Evolutionary conservation across 352 stramenopile genomes (phyloP).

Genomic region (Pythium catenulatum): DNA sequence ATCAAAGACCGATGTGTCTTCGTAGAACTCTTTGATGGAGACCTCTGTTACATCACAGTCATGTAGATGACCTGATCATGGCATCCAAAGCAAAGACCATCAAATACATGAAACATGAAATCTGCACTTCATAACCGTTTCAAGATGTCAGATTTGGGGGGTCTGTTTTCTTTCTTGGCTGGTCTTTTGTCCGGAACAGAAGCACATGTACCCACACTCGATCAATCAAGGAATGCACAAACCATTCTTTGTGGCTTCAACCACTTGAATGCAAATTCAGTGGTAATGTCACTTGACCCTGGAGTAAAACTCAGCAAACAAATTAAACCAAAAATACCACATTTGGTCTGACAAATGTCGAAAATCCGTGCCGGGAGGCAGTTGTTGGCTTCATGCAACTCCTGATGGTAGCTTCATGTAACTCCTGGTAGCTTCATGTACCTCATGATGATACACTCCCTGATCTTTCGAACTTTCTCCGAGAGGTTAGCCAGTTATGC

Average conservation of each 20-base stretch:
- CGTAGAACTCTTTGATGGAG: background rate
- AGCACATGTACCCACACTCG: too few relatives aligned
- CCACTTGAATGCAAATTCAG: too few relatives aligned
- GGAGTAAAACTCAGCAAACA: too few relatives aligned
- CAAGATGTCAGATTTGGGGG: background rate
- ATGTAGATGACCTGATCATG: background rate
- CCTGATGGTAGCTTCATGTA: too few relatives aligned
- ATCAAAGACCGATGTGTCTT: background rate
- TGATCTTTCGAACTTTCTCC: constrained; percentile 19
- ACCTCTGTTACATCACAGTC: background rate
- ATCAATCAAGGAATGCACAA: too few relatives aligned
- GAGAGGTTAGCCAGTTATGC: constrained; percentile 40
- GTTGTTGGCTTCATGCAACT: too few relatives aligned
- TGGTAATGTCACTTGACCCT: too few relatives aligned
- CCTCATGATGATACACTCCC: constrained; percentile 39
- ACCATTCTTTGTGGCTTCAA: background rate
- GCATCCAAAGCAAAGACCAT: background rate
- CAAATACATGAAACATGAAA: too few relatives aligned
- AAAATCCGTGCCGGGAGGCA: background rate
- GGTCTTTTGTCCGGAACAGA: background rate
- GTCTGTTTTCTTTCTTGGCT: background rate
- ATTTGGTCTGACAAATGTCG: background rate
- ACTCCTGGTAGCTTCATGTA: constrained; percentile 53
- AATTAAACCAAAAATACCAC: background rate
- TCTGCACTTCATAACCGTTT: background rate